Conservation (phyloP, 768 basidiomycete genomes). For the Mycena olivaceomarginata region DNA sequence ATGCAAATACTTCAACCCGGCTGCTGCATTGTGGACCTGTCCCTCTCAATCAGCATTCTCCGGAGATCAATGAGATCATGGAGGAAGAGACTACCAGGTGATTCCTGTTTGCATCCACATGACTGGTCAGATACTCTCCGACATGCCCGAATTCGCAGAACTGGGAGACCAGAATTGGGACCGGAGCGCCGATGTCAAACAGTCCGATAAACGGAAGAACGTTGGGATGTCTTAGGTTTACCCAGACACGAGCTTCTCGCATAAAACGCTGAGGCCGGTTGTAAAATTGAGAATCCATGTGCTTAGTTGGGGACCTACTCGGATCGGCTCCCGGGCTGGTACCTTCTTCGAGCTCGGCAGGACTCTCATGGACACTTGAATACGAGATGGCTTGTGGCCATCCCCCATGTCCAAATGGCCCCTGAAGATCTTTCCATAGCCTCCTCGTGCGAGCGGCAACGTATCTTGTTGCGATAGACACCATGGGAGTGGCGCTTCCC, state of each 20-base stretch:
- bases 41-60: background rate
- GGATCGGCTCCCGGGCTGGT: background rate
- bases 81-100: background rate
- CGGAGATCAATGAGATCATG: background rate
- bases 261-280: background rate
- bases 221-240: background rate
- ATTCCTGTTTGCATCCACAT: background rate
- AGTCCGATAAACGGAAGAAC: background rate
- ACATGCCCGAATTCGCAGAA: slow-evolving; percentile 3
- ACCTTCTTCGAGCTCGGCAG: background rate
- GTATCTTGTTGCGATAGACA: background rate
- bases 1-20: background rate
- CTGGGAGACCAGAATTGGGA: background rate
- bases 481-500: background rate
- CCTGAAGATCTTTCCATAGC: background rate
- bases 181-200: background rate
- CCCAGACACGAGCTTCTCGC: background rate
- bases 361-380: background rate
- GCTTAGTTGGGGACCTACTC: background rate
- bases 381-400: background rate
- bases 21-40: background rate
- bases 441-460: background rate
- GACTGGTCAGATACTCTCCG: background rate
- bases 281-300: background rate
- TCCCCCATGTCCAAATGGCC: background rate